These are phyloP conservation scores for Ophiostoma tasmaniense DNA, from an alignment of 2,329 filamentous ascomycete genomes.

Conservation along the genomic window DNA sequence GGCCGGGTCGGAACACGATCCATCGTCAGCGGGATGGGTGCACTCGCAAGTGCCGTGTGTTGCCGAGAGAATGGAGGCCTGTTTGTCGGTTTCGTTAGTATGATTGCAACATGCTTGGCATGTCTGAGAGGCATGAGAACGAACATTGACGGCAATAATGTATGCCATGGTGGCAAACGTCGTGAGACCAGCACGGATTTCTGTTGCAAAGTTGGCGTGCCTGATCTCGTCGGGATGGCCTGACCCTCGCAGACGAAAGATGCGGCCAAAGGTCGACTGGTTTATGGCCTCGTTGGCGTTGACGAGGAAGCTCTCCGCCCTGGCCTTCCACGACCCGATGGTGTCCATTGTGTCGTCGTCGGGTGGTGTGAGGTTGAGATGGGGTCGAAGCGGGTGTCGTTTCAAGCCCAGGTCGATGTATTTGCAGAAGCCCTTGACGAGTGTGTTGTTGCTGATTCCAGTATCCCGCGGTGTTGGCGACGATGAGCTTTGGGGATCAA, in stretches of 20 bases:
- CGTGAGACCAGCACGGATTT: constrained; percentile 70
- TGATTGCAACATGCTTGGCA: neutral
- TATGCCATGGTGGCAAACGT: constrained; percentile 79
- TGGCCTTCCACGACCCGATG: constrained; percentile 44
- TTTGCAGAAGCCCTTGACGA: neutral
- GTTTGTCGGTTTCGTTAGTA: neutral
- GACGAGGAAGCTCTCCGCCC: constrained; percentile 48
- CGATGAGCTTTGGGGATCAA: neutral
- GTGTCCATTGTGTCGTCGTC: constrained; percentile 21
- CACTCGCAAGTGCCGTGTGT: constrained; percentile 72
- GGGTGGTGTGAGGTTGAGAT: neutral
- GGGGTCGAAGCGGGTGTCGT: too few relatives aligned
- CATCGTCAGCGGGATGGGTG: constrained; percentile 7
- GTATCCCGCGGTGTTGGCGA: neutral
- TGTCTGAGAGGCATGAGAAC: too few relatives aligned
- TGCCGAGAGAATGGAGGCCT: constrained; percentile 65
- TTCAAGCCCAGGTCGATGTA: neutral
- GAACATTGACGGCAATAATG: constrained; percentile 65
- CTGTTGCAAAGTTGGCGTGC: constrained; percentile 63
- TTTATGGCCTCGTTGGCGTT: constrained; percentile 31
- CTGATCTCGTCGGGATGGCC: constrained; percentile 61
- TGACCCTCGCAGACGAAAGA: constrained; percentile 59
- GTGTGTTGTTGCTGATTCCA: neutral
- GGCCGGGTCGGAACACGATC: constrained; percentile 26
- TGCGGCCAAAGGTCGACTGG: constrained; percentile 43